Base-by-base conservation (phyloP, 495 filamentous ascomycete genomes). In the Daldinia bambusicola region DNA sequence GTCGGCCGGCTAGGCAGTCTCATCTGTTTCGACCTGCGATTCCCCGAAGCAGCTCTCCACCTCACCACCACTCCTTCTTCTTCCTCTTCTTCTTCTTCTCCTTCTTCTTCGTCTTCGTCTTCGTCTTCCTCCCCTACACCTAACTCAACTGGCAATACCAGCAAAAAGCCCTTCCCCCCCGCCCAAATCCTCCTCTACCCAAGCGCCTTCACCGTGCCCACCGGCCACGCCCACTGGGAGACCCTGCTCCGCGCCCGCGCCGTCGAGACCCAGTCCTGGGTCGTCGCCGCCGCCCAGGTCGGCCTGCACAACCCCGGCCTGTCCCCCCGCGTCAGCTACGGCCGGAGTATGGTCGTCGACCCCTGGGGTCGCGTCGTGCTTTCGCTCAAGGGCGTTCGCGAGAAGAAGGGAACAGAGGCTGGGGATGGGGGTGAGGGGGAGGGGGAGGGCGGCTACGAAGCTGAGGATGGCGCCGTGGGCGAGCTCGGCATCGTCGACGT, bases 1-100 rank as follows among this genome's bases (percentile, higher is more conserved):
- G 74, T 97, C 9, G 95, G 94, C 0, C 87, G 87, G 31, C 84
- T 98, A 2, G 95, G 92, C 4, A 76, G 91, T 22, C 83, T 89
- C 22, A 96, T 97, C 26, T 98, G 95, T 77, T 98, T 97, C 77
- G 95, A 98, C 81, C 86, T 94, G 41, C 91, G 95, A 0, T 98
- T 97, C 70, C 91, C 94, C 0, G 93, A 97, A 68, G 86, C 90
- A 10, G 84, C 87, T 3, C 79, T 95, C 13, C 81, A 88, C 5
- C 83, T 98, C 16, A 10, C 43, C 22, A n/a, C 48, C 51, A 85
- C 89, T 63, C 2, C 70, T 63, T 16, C 9, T 59, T 30, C 60
- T 16, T 4, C n/a, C 26, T 26, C 26, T 26, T 26, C 26, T 26
- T 26, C 3, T 3, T 3, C 26, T 26, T 26, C 26, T 3, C 26